These are phyloP conservation scores for Neofusicoccum parvum DNA, from an alignment of 2,329 filamentous ascomycete genomes.

Conservation along the genomic window DNA sequence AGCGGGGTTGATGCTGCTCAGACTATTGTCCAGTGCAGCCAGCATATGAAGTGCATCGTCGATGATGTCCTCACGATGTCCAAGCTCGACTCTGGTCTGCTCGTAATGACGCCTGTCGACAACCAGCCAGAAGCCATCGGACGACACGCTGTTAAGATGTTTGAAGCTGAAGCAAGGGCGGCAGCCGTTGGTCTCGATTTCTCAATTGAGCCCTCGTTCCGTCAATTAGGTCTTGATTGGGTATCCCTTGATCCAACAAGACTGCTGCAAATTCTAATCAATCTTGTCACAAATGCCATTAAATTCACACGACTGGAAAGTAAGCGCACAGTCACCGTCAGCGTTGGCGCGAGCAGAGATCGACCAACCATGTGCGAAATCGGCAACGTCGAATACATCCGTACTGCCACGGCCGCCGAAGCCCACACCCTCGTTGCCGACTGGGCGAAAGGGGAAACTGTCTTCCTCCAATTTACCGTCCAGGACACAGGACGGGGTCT, in stretches of 20 bases:
- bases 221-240: slow-evolving; percentile 39
- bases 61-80: slow-evolving; percentile 51
- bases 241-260: slow-evolving; percentile 47
- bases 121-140: slow-evolving; percentile 11
- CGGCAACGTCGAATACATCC: slow-evolving; percentile 13
- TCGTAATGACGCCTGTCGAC: slow-evolving; percentile 42
- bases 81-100: slow-evolving; percentile 48
- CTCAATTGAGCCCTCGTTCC: slow-evolving; percentile 40
- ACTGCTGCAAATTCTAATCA: slow-evolving; percentile 46
- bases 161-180: slow-evolving; percentile 41
- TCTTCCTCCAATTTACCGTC: slow-evolving; percentile 41
- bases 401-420: slow-evolving; percentile 4
- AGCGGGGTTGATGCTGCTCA: slow-evolving; percentile 40
- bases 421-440: slow-evolving; percentile 26
- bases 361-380: neutral
- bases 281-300: slow-evolving; percentile 50
- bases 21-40: slow-evolving; percentile 49
- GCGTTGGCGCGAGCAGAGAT: slow-evolving; percentile 34
- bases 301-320: slow-evolving; percentile 47
- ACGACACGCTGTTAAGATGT: slow-evolving; percentile 42
- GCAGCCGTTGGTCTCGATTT: slow-evolving; percentile 34
- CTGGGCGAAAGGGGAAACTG: slow-evolving; percentile 38
- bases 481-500: slow-evolving; percentile 46
- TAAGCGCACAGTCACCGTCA: slow-evolving; percentile 41
- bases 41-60: slow-evolving; percentile 52